Base-by-base conservation (phyloP, 345 rosid species). In the Dimocarpus longan region DNA sequence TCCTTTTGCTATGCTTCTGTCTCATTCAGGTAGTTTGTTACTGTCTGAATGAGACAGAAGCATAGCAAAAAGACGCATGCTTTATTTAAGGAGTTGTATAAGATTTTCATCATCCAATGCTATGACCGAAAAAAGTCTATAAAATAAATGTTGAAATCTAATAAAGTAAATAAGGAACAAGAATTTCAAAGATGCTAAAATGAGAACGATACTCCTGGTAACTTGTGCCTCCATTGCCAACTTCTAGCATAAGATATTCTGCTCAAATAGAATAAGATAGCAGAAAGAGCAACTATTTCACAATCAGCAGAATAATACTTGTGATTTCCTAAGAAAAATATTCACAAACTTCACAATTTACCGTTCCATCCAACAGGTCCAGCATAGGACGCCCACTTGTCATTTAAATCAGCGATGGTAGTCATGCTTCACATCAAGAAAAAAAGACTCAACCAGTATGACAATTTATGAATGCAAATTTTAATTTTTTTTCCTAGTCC, bases 341-440 rank as follows among this genome's bases (percentile, higher is more conserved):
- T 66, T 6, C 9, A 24, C 24, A 77, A 68, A 73, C 48, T 11
- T 63, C 73, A 46, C 57, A 46, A 42, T 65, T 85, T 89, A 94
- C 99, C 99, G 83, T 96, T 96, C 99, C 99, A 96, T 87, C 98
- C 99, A 76, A 97, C 97, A 67, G 99, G 98, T 83, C 98, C 99
- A 0, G 98, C 99, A 86, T 93, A 91, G 26, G 97, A 79, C 21
- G 98, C 98, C 99, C 99, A 94, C 83, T 93, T 93, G 83, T 96
- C 85, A 82, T 96, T 96, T 83, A 91, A 79, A 87, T 95, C 99
- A 54, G 99, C 99, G 74, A 91, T 90, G 9, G 92, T 85, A 64
- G 94, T 94, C 99, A 95, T 93, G 89, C 99, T 94, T 75, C 82
- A 80, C 64, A 76, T 75, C 57, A 78, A 66, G 75, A 5, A 15